phyloP scores from a whole-genome alignment of 129 eudicot species.

The Daucus carota region DH1_v3.0 NC_030384.2:50926501-50927000 shows the following conservation, averaged over 20 bases:
- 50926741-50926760: background rate
- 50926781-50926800: background rate
- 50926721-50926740: background rate
- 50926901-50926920: constrained; percentile 92
- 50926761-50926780: background rate
- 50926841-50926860: background rate
- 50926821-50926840: background rate
- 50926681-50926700: no score
- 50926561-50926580: no score
- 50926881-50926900: constrained; percentile 94
- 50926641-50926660: no score
- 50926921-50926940: constrained; percentile 98
- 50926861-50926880: background rate
- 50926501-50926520: no score
- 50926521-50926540: no score
- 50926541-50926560: no score
- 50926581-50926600: no score
- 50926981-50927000: background rate
- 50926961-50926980: constrained; percentile 20
- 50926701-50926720: background rate
- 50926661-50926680: no score
- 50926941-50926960: constrained; percentile 95
- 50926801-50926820: background rate
- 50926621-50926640: no score
- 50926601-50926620: no score